These are phyloP conservation scores for Colletotrichum aenigma DNA, from an alignment of 2,329 filamentous ascomycete genomes.

Conservation along the genomic window DNA sequence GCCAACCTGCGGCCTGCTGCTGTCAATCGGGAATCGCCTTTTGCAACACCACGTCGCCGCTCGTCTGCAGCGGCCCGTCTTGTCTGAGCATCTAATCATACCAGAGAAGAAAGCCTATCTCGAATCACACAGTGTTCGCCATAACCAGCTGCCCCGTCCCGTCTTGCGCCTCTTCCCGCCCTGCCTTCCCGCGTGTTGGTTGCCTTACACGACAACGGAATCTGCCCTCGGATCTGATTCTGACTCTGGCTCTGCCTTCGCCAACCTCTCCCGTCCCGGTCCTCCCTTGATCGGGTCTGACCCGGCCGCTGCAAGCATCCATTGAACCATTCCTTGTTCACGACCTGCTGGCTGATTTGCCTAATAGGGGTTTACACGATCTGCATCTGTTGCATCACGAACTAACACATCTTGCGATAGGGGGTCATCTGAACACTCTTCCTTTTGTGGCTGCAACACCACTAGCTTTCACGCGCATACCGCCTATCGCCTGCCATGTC, in stretches of 20 bases:
- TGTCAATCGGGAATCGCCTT: neutral
- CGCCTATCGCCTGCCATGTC: neutral
- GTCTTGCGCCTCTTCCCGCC: neutral
- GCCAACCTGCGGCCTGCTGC: neutral
- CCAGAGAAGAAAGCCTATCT: neutral
- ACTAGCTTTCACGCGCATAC: neutral
- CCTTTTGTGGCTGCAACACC: constrained; percentile 7
- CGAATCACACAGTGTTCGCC: neutral
- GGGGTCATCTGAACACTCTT: constrained; percentile 10
- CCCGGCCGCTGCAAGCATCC: neutral
- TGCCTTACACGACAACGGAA: neutral
- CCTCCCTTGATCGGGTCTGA: neutral
- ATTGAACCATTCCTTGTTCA: neutral
- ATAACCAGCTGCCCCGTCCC: neutral
- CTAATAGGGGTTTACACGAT: neutral
- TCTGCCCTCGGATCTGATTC: neutral
- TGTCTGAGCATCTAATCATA: neutral
- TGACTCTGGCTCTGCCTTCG: neutral
- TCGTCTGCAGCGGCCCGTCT: neutral
- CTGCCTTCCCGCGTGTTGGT: neutral
- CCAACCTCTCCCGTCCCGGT: neutral
- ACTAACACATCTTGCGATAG: neutral
- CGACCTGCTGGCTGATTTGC: neutral
- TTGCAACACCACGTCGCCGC: neutral
- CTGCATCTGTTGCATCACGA: neutral